These are phyloP conservation scores for Glycine latifolia DNA, from an alignment of 306 rosid genomes.

Conservation along the genomic window DNA sequence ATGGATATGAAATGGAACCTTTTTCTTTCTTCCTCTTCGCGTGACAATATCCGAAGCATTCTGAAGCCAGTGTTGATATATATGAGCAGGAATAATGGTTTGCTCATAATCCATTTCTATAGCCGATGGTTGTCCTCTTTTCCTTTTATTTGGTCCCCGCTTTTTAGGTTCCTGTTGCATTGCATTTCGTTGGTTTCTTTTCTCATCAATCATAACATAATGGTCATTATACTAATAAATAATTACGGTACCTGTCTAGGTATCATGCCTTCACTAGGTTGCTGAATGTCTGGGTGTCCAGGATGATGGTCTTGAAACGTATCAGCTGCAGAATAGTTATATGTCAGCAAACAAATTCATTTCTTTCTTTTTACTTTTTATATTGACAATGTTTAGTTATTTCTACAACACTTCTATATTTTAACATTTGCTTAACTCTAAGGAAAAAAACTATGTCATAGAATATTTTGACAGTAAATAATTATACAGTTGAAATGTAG, in stretches of 20 bases:
- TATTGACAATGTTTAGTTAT: conserved; percentile 1
- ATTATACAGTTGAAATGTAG: not conserved
- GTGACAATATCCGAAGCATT: conserved; percentile 68
- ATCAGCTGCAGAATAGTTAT: conserved; percentile 53
- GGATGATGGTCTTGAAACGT: conserved; percentile 54
- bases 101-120: conserved; percentile 72
- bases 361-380: not conserved
- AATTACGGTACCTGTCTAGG: conserved; percentile 56
- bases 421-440: not conserved
- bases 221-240: conserved; percentile 13
- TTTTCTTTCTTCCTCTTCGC: conserved; percentile 67
- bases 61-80: conserved; percentile 84
- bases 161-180: conserved; percentile 58
- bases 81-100: conserved; percentile 73
- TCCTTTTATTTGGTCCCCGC: conserved; percentile 59
- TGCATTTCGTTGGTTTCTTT: conserved; percentile 37
- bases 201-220: conserved; percentile 3
- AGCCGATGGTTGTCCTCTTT: conserved; percentile 51
- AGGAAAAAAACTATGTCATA: not conserved
- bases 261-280: conserved; percentile 45
- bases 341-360: conserved; percentile 39
- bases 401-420: not conserved
- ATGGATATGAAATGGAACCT: conserved; percentile 57
- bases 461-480: not conserved
- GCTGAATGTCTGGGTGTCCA: conserved; percentile 47